A percentile compares a stretch with the other conserved stretches of the same genome.
Evolutionary conservation across 495 filamentous ascomycete species (phyloP).

Genomic region (Pyronema omphalodes): DNA sequence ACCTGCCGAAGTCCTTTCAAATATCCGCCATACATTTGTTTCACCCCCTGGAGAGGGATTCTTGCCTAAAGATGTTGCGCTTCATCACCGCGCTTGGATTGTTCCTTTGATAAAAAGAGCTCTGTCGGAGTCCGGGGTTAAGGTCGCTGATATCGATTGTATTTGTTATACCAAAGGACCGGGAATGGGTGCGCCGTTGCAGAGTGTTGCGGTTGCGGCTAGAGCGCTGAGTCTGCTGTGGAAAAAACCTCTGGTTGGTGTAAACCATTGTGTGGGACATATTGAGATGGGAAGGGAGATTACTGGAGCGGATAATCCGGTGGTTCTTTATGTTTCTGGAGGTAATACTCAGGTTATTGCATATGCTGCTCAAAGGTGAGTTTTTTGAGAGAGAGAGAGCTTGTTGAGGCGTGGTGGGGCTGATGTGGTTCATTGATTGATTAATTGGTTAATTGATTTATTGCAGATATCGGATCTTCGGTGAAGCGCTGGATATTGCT

Average conservation of each 20-base stretch:
- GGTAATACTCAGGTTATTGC: slow-evolving; percentile 98
- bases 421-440: neutral
- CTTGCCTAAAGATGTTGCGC: slow-evolving; percentile 86
- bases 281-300: slow-evolving; percentile 97
- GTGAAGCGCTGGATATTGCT: slow-evolving; percentile 90
- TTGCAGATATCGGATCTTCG: slow-evolving; percentile 89
- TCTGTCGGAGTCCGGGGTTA: slow-evolving; percentile 45
- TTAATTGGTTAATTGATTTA: too few relatives aligned
- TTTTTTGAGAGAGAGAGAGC: neutral
- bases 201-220: slow-evolving; percentile 69
- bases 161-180: slow-evolving; percentile 88
- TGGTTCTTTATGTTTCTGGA: slow-evolving; percentile 88
- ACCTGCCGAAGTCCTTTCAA: slow-evolving; percentile 63
- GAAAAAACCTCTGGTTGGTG: slow-evolving; percentile 70
- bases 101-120: slow-evolving; percentile 60
- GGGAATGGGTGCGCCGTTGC: slow-evolving; percentile 92
- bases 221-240: slow-evolving; percentile 69
- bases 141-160: slow-evolving; percentile 53
- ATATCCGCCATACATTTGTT: slow-evolving; percentile 83
- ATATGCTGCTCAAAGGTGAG: slow-evolving; percentile 58
- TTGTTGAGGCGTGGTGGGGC: neutral
- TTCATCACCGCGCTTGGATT: slow-evolving; percentile 75
- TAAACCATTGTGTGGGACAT: slow-evolving; percentile 94
- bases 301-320: slow-evolving; percentile 77
- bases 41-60: slow-evolving; percentile 89